A percentile compares a stretch with the other conserved stretches of the same genome.
Conservation (phyloP, 1,284 basidiomycete genomes). For the Filobasidium uniguttulatum region DNA sequence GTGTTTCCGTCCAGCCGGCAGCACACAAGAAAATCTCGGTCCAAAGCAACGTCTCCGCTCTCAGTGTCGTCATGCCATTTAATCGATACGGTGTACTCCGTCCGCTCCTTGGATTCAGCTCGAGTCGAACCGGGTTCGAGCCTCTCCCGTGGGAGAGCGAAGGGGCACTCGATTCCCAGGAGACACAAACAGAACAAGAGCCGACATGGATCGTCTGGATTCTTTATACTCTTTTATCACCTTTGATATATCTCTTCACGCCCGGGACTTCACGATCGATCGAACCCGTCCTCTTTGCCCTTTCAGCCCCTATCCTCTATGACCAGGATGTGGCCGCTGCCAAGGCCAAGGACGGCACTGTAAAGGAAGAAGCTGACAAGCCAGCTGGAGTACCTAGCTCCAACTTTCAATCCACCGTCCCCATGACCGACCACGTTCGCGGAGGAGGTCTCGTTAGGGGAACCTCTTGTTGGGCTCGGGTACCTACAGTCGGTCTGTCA, state of each 20-base stretch:
- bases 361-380: background rate
- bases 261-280: conserved; percentile 25
- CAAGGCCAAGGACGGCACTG: background rate
- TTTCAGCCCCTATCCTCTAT: conserved; percentile 29
- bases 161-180: too few relatives aligned
- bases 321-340: background rate
- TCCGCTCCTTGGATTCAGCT: conserved; percentile 20
- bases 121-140: conserved; percentile 15
- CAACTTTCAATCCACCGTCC: background rate
- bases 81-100: conserved; percentile 29
- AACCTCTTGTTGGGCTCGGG: background rate
- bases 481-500: background rate
- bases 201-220: background rate
- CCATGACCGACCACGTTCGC: too few relatives aligned
- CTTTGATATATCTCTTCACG: conserved; percentile 28
- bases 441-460: background rate
- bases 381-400: too few relatives aligned
- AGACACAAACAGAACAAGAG: too few relatives aligned
- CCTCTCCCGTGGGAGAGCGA: background rate
- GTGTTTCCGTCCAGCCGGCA: background rate
- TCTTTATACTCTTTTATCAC: conserved; percentile 29
- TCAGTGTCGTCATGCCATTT: conserved; percentile 33
- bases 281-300: conserved; percentile 31
- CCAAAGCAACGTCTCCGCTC: conserved; percentile 30
- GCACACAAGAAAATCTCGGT: conserved; percentile 22